These are phyloP conservation scores for Aspergillus sp. DNA, from an alignment of 2,329 filamentous ascomycete genomes.

Conservation along the genomic window DNA sequence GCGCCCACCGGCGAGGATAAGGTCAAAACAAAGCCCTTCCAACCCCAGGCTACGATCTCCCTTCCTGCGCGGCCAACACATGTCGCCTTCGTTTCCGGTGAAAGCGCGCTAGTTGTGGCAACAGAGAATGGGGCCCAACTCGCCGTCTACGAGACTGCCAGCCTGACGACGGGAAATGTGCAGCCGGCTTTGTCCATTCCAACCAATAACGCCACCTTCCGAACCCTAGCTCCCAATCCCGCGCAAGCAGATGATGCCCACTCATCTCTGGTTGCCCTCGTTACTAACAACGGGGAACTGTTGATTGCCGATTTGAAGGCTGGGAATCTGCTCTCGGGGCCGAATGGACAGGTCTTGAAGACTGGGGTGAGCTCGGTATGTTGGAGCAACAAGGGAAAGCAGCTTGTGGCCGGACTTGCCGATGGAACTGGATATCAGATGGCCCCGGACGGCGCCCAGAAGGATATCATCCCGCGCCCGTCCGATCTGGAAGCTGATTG, in stretches of 20 bases:
- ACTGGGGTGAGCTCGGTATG: constrained; percentile 76
- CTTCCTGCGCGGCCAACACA: constrained; percentile 79
- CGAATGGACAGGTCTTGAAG: constrained; percentile 66
- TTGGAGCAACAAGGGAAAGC: constrained; percentile 93
- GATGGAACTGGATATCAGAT: constrained; percentile 81
- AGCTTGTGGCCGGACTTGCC: constrained; percentile 79
- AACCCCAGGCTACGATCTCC: constrained; percentile 69
- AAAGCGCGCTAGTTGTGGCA: constrained; percentile 77
- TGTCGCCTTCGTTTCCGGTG: constrained; percentile 85
- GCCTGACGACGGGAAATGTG: constrained; percentile 63
- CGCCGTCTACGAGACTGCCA: constrained; percentile 74
- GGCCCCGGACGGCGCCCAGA: constrained; percentile 73
- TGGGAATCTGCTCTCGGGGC: constrained; percentile 54
- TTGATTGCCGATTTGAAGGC: constrained; percentile 78
- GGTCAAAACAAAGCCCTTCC: constrained; percentile 66
- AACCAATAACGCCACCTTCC: constrained; percentile 71
- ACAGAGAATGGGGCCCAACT: constrained; percentile 78
- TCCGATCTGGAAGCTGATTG: constrained; percentile 61
- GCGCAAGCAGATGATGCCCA: constrained; percentile 51
- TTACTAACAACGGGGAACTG: constrained; percentile 77
- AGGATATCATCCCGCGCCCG: constrained; percentile 76
- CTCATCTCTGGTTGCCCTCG: constrained; percentile 71
- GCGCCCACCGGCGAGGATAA: constrained; percentile 54
- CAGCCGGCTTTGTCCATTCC: constrained; percentile 70
- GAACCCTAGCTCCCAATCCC: constrained; percentile 77